These are phyloP conservation scores for Silene coronaria DNA, from an alignment of 179 eudicot genomes.

Conservation along the genomic window DNA sequence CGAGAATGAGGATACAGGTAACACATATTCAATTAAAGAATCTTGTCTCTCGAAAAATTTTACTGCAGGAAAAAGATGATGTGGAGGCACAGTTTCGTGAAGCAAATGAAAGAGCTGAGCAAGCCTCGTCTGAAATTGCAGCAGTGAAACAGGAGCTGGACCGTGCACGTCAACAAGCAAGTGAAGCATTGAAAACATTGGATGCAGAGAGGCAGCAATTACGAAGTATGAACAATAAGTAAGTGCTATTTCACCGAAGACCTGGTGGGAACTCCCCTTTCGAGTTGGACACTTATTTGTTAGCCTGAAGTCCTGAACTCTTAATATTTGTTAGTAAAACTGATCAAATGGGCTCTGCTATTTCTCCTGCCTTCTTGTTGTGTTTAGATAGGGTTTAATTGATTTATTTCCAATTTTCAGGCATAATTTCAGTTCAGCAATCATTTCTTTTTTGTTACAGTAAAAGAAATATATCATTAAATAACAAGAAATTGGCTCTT, in stretches of 20 bases:
- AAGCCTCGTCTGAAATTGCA: constrained; percentile 58
- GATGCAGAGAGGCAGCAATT: constrained; percentile 88
- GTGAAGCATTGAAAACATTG: constrained; percentile 87
- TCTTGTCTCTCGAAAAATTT: constrained; percentile 14
- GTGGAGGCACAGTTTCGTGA: constrained; percentile 72
- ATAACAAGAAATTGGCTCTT: neutral
- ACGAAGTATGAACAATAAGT: constrained; percentile 91
- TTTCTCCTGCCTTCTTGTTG: neutral
- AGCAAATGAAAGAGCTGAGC: constrained; percentile 69
- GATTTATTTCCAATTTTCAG: neutral
- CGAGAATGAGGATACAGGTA: too few species aligned
- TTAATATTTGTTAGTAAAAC: constrained; percentile 2
- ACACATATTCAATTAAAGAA: constrained; percentile 1
- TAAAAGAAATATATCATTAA: neutral
- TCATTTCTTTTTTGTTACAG: neutral
- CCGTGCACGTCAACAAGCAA: constrained; percentile 84
- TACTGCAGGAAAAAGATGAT: constrained; percentile 90
- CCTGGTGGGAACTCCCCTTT: neutral
- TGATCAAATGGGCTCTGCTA: neutral
- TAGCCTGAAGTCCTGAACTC: neutral
- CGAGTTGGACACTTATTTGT: constrained; percentile 12
- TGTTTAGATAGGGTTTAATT: neutral
- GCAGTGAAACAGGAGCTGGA: constrained; percentile 85
- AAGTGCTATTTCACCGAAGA: constrained; percentile 17
- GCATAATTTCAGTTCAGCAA: neutral